Evolutionary conservation across 2,329 filamentous ascomycete genomes (phyloP).

Genomic region (Emergomyces africanus): DNA sequence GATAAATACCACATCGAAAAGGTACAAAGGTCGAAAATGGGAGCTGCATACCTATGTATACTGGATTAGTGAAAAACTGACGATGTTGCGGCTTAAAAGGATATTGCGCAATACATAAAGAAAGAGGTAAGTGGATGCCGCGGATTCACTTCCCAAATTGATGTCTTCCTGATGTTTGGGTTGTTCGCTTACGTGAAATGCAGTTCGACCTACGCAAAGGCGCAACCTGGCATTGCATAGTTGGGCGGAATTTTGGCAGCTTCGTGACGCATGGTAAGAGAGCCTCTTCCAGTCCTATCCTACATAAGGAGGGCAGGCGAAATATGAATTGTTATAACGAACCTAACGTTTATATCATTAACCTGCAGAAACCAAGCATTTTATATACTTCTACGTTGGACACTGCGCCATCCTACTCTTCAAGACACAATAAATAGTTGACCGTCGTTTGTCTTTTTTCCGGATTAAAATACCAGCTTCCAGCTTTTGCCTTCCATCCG

Average conservation of each 20-base stretch:
- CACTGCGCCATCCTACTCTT: conserved; percentile 97
- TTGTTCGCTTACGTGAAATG: conserved; percentile 13
- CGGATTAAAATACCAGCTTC: background rate
- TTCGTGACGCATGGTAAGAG: conserved; percentile 91
- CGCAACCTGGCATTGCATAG: conserved; percentile 98
- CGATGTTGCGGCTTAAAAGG: conserved; percentile 39
- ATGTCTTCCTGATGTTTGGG: conserved; percentile 3
- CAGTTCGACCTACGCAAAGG: conserved; percentile 96
- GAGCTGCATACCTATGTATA: background rate
- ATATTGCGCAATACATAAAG: conserved; percentile 94
- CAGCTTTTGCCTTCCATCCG: background rate
- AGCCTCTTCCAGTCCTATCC: conserved; percentile 2
- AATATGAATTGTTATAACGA: conserved; percentile 6
- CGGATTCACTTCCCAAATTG: background rate
- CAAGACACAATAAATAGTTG: conserved; percentile 71
- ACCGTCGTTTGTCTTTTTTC: background rate
- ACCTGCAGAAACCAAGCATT: conserved; percentile 84
- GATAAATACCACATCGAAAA: conserved; percentile 60
- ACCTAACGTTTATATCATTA: background rate
- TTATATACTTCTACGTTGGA: conserved; percentile 99
- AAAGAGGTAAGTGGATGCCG: conserved; percentile 52
- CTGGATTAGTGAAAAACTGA: conserved; percentile 8
- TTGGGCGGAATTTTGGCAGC: conserved; percentile 96
- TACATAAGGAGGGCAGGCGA: background rate
- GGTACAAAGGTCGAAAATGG: conserved; percentile 29